Conservation (phyloP, 2,329 filamentous ascomycete genomes). For the Exophiala mesophila region DNA sequence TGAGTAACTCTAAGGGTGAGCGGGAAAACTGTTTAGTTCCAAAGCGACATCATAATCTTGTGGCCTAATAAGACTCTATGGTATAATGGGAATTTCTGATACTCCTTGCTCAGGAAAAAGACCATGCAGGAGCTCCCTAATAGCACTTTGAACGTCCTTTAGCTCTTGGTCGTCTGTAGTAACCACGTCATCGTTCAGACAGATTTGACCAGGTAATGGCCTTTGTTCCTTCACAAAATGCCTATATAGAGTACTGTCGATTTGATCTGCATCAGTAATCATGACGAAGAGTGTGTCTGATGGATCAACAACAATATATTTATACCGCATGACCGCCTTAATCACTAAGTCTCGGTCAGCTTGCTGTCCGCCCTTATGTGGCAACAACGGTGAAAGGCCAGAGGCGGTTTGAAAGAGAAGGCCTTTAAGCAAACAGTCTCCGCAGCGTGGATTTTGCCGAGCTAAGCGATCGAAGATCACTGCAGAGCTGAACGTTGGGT, state of each 20-base stretch:
- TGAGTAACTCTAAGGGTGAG: no score
- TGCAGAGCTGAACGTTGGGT: constrained; percentile 14
- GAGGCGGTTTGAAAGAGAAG: constrained; percentile 11
- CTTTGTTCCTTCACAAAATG: constrained; percentile 12
- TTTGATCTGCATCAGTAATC: constrained; percentile 22
- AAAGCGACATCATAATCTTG: no score
- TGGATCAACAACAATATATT: constrained; percentile 14
- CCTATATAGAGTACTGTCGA: constrained; percentile 13
- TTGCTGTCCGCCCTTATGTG: constrained; percentile 8
- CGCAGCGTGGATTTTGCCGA: constrained; percentile 15
- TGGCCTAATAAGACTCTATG: no score
- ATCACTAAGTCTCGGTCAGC: constrained; percentile 15
- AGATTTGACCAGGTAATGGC: constrained; percentile 16
- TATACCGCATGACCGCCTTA: constrained; percentile 20
- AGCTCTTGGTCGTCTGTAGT: constrained; percentile 17
- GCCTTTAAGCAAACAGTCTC: constrained; percentile 19
- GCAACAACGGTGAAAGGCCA: constrained; percentile 15
- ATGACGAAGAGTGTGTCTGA: constrained; percentile 19
- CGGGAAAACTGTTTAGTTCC: no score
- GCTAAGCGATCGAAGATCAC: constrained; percentile 17
- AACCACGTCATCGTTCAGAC: constrained; percentile 20
- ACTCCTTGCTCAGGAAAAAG: constrained; percentile 11
- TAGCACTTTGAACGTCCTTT: constrained; percentile 13
- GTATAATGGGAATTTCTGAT: no score
- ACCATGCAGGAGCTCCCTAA: constrained; percentile 15